phyloP scores from a whole-genome alignment of 306 rosid genomes.

The Vigna radiata region DNA sequence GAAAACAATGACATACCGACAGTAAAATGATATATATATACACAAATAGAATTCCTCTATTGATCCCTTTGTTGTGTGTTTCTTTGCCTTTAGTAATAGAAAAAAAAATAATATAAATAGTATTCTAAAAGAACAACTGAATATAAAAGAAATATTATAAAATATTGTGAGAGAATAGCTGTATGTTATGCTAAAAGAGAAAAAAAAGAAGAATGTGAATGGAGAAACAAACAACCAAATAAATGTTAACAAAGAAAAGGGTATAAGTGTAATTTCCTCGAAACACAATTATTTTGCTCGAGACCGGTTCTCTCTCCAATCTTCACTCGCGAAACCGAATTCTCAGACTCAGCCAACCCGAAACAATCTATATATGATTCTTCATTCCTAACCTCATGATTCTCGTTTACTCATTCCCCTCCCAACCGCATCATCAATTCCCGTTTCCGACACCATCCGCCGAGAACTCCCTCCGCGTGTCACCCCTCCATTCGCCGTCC shows the following conservation, averaged over 20 bases:
- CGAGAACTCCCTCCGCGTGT: slow-evolving; percentile 47
- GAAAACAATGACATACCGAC: background rate
- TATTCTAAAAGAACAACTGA: background rate
- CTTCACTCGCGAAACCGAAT: slow-evolving; percentile 46
- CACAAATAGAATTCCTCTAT: background rate
- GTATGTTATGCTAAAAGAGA: too few species aligned
- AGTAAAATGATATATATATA: background rate
- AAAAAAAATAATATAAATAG: background rate
- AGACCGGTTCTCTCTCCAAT: slow-evolving; percentile 41
- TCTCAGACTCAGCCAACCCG: background rate
- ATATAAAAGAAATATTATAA: background rate
- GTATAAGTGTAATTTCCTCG: background rate
- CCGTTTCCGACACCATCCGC: slow-evolving; percentile 22
- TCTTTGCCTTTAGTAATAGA: background rate
- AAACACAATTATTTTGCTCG: slow-evolving; percentile 21
- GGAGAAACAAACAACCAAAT: background rate
- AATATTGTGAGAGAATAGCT: background rate
- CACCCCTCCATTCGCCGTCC: slow-evolving; percentile 16
- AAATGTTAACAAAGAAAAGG: background rate
- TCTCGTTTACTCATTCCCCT: slow-evolving; percentile 8
- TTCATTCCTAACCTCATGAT: slow-evolving; percentile 17
- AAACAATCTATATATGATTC: slow-evolving; percentile 32
- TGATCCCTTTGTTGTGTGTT: background rate
- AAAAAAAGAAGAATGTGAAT: background rate
- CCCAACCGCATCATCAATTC: slow-evolving; percentile 6